Evolutionary conservation across 768 basidiomycete species (phyloP).

Genomic region (Pulveroboletus sp.): DNA sequence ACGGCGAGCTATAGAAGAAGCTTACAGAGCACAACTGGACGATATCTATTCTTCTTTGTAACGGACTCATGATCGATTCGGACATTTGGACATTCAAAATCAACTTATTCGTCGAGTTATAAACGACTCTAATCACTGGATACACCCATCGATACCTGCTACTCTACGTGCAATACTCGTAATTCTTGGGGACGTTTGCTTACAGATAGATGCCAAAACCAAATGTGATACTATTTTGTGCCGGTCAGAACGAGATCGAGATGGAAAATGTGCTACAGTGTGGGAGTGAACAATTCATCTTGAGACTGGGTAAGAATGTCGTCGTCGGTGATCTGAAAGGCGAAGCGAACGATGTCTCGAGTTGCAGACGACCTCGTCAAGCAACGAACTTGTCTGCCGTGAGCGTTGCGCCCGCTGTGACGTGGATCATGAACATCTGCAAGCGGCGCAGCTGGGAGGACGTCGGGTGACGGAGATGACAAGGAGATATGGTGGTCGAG

Average conservation of each 20-base stretch:
- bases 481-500: slow-evolving; percentile 42
- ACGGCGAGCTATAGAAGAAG: slow-evolving; percentile 69
- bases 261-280: not conserved
- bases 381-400: slow-evolving; percentile 23
- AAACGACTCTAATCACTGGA: slow-evolving; percentile 6
- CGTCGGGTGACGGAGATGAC: slow-evolving; percentile 20
- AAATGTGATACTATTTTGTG: slow-evolving; percentile 1
- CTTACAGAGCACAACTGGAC: slow-evolving; percentile 56
- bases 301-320: slow-evolving; percentile 10
- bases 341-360: slow-evolving; percentile 17
- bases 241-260: not conserved
- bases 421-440: slow-evolving; percentile 17
- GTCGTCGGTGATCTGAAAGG: slow-evolving; percentile 23
- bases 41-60: slow-evolving; percentile 42
- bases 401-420: slow-evolving; percentile 17
- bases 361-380: slow-evolving; percentile 28
- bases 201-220: not conserved
- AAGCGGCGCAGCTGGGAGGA: slow-evolving; percentile 10
- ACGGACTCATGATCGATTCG: slow-evolving; percentile 9
- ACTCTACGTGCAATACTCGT: slow-evolving; percentile 17
- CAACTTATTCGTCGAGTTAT: slow-evolving; percentile 20
- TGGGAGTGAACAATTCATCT: not conserved
- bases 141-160: slow-evolving; percentile 9
- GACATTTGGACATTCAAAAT: not conserved
- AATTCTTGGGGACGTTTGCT: slow-evolving; percentile 5